phyloP scores from a whole-genome alignment of 176 grass and related monocot species.

The Musa troglodytarum region DNA sequence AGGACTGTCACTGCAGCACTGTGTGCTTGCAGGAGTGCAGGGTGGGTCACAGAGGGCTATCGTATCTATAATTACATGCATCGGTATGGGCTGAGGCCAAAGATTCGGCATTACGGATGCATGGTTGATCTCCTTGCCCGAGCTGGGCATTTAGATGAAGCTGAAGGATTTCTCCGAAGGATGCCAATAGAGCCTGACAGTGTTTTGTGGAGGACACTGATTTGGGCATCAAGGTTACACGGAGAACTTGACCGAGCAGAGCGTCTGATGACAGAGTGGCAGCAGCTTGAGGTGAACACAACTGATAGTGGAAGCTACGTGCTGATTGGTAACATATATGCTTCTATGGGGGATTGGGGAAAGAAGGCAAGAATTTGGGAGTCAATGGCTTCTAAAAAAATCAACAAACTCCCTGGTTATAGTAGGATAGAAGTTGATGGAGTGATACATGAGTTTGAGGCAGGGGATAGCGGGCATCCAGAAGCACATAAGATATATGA shows the following conservation, averaged over 20 bases:
- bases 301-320: conserved; percentile 29
- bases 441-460: conserved; percentile 41
- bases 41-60: conserved; percentile 4
- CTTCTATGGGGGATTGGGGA: conserved; percentile 23
- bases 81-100: conserved; percentile 3
- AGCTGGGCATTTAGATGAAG: conserved; percentile 26
- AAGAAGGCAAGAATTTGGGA: conserved; percentile 24
- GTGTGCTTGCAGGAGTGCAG: conserved; percentile 10
- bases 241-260: conserved; percentile 25
- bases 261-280: conserved; percentile 18
- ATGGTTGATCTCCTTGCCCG: conserved; percentile 42
- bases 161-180: conserved; percentile 22
- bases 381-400: conserved; percentile 29
- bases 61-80: conserved; percentile 17
- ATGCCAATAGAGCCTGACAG: conserved; percentile 17
- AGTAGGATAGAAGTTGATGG: conserved; percentile 30
- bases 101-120: conserved; percentile 32
- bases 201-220: conserved; percentile 28
- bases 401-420: conserved; percentile 40
- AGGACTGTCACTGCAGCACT: conserved; percentile 8
- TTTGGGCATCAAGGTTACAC: conserved; percentile 27
- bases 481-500: conserved; percentile 20
- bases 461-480: conserved; percentile 29
- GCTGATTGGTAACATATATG: conserved; percentile 28
- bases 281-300: conserved; percentile 13